Base-by-base conservation (phyloP, 1,284 basidiomycete genomes). In the Ustilago curta region DNA sequence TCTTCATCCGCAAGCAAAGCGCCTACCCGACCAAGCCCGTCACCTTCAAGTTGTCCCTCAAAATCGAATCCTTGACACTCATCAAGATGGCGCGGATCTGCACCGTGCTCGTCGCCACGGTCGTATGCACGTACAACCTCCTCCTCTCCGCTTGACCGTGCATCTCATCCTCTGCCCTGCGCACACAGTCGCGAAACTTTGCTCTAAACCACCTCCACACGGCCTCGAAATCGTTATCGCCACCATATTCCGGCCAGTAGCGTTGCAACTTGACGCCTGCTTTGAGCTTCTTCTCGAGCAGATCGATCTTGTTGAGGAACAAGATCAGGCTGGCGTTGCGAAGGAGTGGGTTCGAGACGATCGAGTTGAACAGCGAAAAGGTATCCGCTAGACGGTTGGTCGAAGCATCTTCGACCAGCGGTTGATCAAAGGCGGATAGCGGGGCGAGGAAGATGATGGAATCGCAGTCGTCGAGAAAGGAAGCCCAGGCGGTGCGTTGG, bases 271-370 rank as follows among this genome's bases (percentile, higher is more conserved):
- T 18, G 1, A 70, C 54, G 2, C 72, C 72, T 14, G 31, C 19
- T 11, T 32, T 37, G 5, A 79, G 35, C 56, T 80, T 78, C 14
- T 57, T 50, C 29, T 71, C 66, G 14, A 80, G 49, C 16, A 80
- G 25, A 51, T 79, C 77, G 25, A 80, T 75, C 59, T 80, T 81
- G 72, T 81, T 81, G 2, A 81, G 37, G n/a, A 81, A 78, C 42
- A 81, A 42, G 18, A 81, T 70, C 40, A 81, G 31, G 31, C 56
- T 73, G 3, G 75, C 77, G 3, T 35, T 8, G 4, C 29, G 21
- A 2, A 81, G 58, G 14, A 79, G 43, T 1, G 65, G 71, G 40
- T 66, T 73, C 25, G 29, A n/a, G 2, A 76, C 69, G 23, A 81
- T 53, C 44, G 62, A 52, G 31, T 49, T 55, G 59, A 77, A 81